Evolutionary conservation across 495 filamentous ascomycete species (phyloP).

Genomic region (Echria macrotheca): DNA sequence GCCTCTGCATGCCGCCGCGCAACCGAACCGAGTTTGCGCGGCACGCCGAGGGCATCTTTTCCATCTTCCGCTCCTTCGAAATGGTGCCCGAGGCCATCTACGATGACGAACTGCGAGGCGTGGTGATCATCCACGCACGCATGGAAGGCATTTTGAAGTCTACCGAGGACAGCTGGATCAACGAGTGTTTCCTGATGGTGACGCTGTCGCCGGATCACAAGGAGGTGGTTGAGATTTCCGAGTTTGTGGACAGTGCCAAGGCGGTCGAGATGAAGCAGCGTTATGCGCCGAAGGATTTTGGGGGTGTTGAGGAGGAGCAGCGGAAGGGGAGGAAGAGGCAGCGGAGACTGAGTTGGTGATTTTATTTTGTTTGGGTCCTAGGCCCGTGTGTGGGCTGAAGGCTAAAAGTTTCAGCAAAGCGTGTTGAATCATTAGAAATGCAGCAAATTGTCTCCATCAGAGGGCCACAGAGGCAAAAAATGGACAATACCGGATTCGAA

Average conservation of each 20-base stretch:
- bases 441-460: too few species aligned
- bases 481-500: too few species aligned
- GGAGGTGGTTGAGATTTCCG: slow-evolving; percentile 25
- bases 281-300: slow-evolving; percentile 28
- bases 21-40: slow-evolving; percentile 27
- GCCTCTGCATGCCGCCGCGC: slow-evolving; percentile 31
- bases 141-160: slow-evolving; percentile 31
- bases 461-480: too few species aligned
- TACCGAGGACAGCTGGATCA: slow-evolving; percentile 23
- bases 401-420: too few species aligned
- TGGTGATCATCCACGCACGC: slow-evolving; percentile 28
- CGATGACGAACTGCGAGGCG: slow-evolving; percentile 26
- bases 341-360: too few species aligned
- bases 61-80: slow-evolving; percentile 32
- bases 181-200: slow-evolving; percentile 40
- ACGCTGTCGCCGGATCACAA: slow-evolving; percentile 24
- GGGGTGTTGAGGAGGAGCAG: background rate
- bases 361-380: slow-evolving; percentile 12
- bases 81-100: slow-evolving; percentile 33
- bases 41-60: slow-evolving; percentile 32
- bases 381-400: slow-evolving; percentile 13
- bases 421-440: too few species aligned
- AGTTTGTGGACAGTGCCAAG: slow-evolving; percentile 40
- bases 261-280: slow-evolving; percentile 32
- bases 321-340: slow-evolving; percentile 11